Evolutionary conservation across 139 green algal genomes (phyloP), one percentile per base, ranked within the genome.

Genomic region (Yamagishiella unicocca): DNA sequence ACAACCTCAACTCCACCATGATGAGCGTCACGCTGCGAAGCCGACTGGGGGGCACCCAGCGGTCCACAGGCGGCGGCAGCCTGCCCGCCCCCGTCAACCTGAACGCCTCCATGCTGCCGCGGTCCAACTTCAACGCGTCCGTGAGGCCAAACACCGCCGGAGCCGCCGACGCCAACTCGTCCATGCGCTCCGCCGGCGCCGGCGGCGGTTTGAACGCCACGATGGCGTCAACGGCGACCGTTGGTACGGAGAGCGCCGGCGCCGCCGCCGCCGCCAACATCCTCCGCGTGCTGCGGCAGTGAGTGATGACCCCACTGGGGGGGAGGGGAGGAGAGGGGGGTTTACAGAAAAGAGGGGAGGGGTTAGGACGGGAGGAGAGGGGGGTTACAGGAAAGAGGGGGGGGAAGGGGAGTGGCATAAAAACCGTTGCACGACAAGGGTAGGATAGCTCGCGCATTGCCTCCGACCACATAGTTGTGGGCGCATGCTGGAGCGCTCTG

Each of bases 61-160:
- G 40, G 4, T 17, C 33, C n/a, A 35, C 21, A 4, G 70, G 64
- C 62, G 43, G 55, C n/a, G 43, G 33, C 19, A 21, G 54, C 38
- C 38, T 10, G 5, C 3, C 27, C 27, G 2, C 27, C 27, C 2
- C 40, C 61, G 78, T 85, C 38, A 85, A 85, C 78, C 61, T 85
- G 9, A 85, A 85, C 61, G 78, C 78, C 40, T 75, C 61, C 78
- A 85, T 85, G 78, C 58, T 85, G 40, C 78, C 78, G 2, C 78
- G 78, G 1, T 61, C 50, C 33, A 37, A 22, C 75, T 37, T 37
- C 75, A 68, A 38, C 40, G 61, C 67, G 35, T 87, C 82, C 17
- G 1, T 87, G 9, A 35, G 66, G 25, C 82, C 82, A 4, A 35
- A 14, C 4, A 10, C 25, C 8, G 0, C 43, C 45, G n/a, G 33